A percentile compares a stretch with the other conserved stretches of the same genome.
phyloP scores from a whole-genome alignment of 2,329 filamentous ascomycete species.

The Penicillium sp. region DNA sequence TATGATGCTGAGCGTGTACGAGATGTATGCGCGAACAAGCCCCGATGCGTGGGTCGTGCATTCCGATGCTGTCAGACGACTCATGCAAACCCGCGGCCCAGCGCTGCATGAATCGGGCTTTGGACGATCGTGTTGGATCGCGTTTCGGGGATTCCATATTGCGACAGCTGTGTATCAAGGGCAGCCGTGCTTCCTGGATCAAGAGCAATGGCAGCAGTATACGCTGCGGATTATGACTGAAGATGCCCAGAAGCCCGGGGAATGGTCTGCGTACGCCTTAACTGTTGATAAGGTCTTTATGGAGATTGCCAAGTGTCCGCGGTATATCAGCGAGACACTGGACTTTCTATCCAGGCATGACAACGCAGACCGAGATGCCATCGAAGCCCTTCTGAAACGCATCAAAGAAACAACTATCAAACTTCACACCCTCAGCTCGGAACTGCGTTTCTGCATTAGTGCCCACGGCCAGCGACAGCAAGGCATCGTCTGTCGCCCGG shows the following conservation, averaged over 20 bases:
- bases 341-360: constrained; percentile 11
- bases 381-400: constrained; percentile 13
- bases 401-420: constrained; percentile 19
- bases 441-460: constrained; percentile 23
- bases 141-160: constrained; percentile 41
- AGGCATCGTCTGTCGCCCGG: constrained; percentile 23
- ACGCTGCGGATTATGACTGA: constrained; percentile 26
- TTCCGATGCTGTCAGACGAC: constrained; percentile 36
- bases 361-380: neutral
- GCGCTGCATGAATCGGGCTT: constrained; percentile 31
- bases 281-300: constrained; percentile 28
- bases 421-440: constrained; percentile 10
- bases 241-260: constrained; percentile 25
- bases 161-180: constrained; percentile 36
- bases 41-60: constrained; percentile 41
- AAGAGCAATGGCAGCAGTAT: constrained; percentile 36
- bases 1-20: constrained; percentile 42
- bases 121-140: constrained; percentile 38
- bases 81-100: constrained; percentile 40
- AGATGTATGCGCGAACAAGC: constrained; percentile 42
- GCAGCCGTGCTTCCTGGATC: constrained; percentile 38
- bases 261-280: constrained; percentile 28
- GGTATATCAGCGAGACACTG: constrained; percentile 29
- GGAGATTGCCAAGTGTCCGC: constrained; percentile 32
- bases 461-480: constrained; percentile 27